Conservation (phyloP, 352 stramenopile genomes). For the Pythium grandisporangium region DNA sequence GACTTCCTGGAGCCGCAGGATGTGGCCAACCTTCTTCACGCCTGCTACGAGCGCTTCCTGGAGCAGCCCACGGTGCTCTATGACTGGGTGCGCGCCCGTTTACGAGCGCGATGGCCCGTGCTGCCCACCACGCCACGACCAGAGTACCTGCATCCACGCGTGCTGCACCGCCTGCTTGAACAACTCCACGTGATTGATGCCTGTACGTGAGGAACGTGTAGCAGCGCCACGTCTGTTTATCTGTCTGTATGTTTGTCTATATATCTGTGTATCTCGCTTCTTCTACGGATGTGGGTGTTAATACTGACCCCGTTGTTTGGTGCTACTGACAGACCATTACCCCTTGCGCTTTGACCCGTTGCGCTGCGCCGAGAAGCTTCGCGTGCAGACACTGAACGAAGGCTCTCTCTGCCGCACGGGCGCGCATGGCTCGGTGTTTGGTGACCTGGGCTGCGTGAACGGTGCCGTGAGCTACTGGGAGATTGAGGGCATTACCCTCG, state of each 20-base stretch:
- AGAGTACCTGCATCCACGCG: slow-evolving; percentile 18
- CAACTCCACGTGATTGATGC: slow-evolving; percentile 36
- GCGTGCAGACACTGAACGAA: slow-evolving; percentile 27
- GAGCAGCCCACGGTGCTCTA: slow-evolving; percentile 16
- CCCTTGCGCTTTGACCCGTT: slow-evolving; percentile 33
- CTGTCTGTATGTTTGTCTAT: too few relatives aligned
- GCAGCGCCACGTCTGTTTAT: too few relatives aligned
- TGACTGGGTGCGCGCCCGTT: slow-evolving; percentile 6
- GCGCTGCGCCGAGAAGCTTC: slow-evolving; percentile 32
- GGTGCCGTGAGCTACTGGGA: slow-evolving; percentile 62
- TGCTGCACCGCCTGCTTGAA: slow-evolving; percentile 33
- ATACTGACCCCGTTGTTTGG: not conserved
- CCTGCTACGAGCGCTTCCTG: slow-evolving; percentile 14
- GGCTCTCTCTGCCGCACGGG: slow-evolving; percentile 16
- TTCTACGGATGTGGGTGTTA: too few relatives aligned
- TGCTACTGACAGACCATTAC: slow-evolving; percentile 22
- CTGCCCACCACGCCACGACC: slow-evolving; percentile 16
- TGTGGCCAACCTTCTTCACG: slow-evolving; percentile 13
- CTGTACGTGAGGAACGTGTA: slow-evolving; percentile 21
- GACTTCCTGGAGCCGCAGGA: slow-evolving; percentile 34
- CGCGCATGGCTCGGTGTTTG: slow-evolving; percentile 30
- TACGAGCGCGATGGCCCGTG: slow-evolving; percentile 10
- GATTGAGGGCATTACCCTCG: slow-evolving; percentile 44
- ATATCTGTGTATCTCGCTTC: too few relatives aligned
- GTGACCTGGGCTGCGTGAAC: slow-evolving; percentile 24